Evolutionary conservation across 2,329 filamentous ascomycete species (phyloP), one percentile per base, ranked within the genome.

Genomic region (Tolypocladium guangdongense): DNA sequence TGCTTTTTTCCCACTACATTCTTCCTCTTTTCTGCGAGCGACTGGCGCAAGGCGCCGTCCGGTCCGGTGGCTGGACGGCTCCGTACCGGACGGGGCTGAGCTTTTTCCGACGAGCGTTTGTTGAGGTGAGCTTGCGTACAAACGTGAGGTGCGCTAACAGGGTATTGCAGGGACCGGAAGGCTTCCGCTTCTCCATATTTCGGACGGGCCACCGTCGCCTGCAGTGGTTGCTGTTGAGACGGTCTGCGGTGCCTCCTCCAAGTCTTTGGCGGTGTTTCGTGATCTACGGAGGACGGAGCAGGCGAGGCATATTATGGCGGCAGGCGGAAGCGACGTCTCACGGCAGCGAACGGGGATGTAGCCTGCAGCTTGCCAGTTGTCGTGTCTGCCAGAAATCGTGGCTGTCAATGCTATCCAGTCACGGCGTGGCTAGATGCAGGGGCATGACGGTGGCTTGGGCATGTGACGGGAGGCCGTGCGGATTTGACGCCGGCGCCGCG

Each of bases 371-470:
- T 47, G 43, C 27, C 27, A 20, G 27, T 33, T 33, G 27, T 20
- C 43, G 43, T 47, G 43, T 30, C 24, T 45, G 41, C 41, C 41
- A 46, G 24, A 24, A 46, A 46, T 46, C 41, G 24, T 18, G 43
- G 43, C 27, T 11, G 32, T 35, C 46, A 12, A 14, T 38, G 35
- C 11, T 22, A 50, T 39, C 49, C 49, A 51, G 52, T 54, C 52
- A 49, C 52, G 49, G 49, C 35, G 35, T 37, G 43, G 45, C 22
- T 36, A 50, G 38, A 52, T 49, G 50, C 53, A 52, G 53, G 53
- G 50, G 45, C n/a, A 18, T 27, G 41, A 38, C 11, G 49, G 30
- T 51, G 50, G 36, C 41, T 39, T 38, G 49, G 33, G 36, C 49
- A 50, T 38, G 41, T 51, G 50, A 51, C 38, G 38, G 22, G 50